A percentile compares a stretch with the other conserved stretches of the same genome.
Conservation (phyloP, 805 yeast species). For the Isabelozyma heimii region DNA sequence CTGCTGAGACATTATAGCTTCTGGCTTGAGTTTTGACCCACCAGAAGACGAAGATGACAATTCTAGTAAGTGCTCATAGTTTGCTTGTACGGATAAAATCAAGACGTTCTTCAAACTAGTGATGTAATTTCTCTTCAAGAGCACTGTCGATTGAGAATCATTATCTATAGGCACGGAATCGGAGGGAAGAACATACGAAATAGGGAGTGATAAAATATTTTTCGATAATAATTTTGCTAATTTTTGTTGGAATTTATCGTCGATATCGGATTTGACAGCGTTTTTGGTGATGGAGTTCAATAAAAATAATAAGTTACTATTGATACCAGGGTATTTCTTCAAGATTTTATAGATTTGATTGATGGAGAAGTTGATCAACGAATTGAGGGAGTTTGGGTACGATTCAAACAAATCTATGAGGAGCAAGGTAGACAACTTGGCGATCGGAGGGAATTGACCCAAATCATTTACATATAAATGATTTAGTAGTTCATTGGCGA, state of each 20-base stretch:
- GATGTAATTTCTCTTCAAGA: conserved; percentile 30
- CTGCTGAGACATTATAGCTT: conserved; percentile 38
- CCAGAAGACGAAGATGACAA: conserved; percentile 33
- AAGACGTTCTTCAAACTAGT: conserved; percentile 29
- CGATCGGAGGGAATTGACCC: conserved; percentile 12
- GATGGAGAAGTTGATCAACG: conserved; percentile 32
- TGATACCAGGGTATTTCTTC: conserved; percentile 29
- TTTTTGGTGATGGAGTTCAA: conserved; percentile 29
- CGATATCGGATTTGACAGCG: conserved; percentile 36
- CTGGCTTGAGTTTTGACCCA: conserved; percentile 42
- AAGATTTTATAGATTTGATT: conserved; percentile 37
- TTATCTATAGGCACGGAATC: conserved; percentile 9
- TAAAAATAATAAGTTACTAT: conserved; percentile 26
- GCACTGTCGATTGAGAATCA: conserved; percentile 15
- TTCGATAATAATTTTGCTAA: conserved; percentile 31
- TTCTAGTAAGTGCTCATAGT: conserved; percentile 37
- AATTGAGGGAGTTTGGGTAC: conserved; percentile 33
- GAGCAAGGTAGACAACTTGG: conserved; percentile 25
- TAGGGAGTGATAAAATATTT: conserved; percentile 16
- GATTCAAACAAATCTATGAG: conserved; percentile 36
- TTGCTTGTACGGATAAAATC: conserved; percentile 28
- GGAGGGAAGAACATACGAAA: conserved; percentile 12
- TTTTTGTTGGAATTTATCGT: conserved; percentile 38
- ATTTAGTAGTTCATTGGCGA: conserved; percentile 32
- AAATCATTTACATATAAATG: conserved; percentile 16